phyloP scores from a whole-genome alignment of 2,329 filamentous ascomycete genomes.

The Apiospora saccharicola region DNA sequence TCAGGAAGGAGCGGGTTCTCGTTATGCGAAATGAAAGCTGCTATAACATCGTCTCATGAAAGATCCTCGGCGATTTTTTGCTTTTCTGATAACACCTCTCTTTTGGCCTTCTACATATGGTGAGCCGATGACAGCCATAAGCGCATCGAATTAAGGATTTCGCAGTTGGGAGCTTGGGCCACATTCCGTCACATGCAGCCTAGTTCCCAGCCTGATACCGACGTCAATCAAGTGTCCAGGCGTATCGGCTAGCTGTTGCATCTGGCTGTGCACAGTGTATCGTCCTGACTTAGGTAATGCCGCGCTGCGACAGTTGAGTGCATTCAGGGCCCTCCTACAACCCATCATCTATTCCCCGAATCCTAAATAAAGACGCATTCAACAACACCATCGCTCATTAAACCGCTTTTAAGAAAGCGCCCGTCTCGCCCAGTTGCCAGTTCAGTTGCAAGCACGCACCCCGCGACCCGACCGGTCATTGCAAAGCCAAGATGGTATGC shows the following conservation, averaged over 20 bases:
- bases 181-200: constrained; percentile 5
- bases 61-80: neutral
- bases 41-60: constrained; percentile 14
- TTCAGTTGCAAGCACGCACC: constrained; percentile 5
- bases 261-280: constrained; percentile 2
- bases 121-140: neutral
- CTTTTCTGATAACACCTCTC: neutral
- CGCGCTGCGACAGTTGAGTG: constrained; percentile 18
- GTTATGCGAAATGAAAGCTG: neutral
- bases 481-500: constrained; percentile 19
- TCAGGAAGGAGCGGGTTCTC: neutral
- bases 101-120: neutral
- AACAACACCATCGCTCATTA: neutral
- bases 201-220: constrained; percentile 4
- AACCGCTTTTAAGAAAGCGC: neutral
- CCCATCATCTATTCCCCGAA: neutral
- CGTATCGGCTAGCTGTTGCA: constrained; percentile 19
- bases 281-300: constrained; percentile 18
- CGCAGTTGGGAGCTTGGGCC: constrained; percentile 14
- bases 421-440: neutral
- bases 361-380: neutral
- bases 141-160: constrained; percentile 4
- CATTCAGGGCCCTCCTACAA: constrained; percentile 6
- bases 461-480: constrained; percentile 15
- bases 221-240: constrained; percentile 2